These are phyloP conservation scores for Penicillium subrubescens DNA, from an alignment of 495 filamentous ascomycete species.

Conservation along the genomic window DNA sequence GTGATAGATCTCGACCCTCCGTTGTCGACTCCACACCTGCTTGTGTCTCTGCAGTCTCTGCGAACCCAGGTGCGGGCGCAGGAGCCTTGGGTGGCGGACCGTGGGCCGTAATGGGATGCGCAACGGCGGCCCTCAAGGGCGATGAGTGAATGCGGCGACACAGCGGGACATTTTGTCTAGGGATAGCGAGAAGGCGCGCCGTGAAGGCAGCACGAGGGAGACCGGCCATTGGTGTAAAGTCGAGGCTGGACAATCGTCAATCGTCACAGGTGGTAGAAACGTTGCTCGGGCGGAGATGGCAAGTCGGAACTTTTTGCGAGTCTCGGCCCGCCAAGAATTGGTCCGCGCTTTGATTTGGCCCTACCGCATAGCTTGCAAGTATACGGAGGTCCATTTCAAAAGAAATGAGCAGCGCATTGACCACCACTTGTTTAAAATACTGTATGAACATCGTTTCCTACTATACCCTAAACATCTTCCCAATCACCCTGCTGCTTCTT, in stretches of 20 bases:
- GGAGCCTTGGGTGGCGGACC: conserved; percentile 85
- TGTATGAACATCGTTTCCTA: too few relatives aligned
- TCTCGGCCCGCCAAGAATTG: conserved; percentile 19
- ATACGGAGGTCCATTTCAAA: too few relatives aligned
- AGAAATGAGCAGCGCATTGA: too few relatives aligned
- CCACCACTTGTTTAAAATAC: too few relatives aligned
- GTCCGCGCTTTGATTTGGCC: neutral
- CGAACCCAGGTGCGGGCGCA: conserved; percentile 56
- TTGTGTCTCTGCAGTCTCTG: conserved; percentile 50
- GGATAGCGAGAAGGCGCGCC: conserved; percentile 21
- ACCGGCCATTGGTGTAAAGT: conserved; percentile 16
- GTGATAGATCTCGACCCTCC: conserved; percentile 46
- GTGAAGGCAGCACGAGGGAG: conserved; percentile 29
- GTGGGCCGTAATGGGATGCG: conserved; percentile 72
- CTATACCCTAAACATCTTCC: too few relatives aligned
- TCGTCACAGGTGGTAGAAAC: neutral
- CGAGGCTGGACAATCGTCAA: neutral
- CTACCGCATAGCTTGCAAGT: neutral
- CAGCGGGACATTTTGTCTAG: conserved; percentile 20
- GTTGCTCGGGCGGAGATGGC: neutral
- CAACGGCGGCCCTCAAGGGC: conserved; percentile 51
- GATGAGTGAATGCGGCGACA: conserved; percentile 56
- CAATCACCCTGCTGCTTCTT: too few relatives aligned
- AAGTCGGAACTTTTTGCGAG: conserved; percentile 18
- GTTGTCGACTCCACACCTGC: conserved; percentile 54